These are phyloP conservation scores for Gossypium australe DNA, from an alignment of 345 rosid species.

Conservation along the genomic window DNA sequence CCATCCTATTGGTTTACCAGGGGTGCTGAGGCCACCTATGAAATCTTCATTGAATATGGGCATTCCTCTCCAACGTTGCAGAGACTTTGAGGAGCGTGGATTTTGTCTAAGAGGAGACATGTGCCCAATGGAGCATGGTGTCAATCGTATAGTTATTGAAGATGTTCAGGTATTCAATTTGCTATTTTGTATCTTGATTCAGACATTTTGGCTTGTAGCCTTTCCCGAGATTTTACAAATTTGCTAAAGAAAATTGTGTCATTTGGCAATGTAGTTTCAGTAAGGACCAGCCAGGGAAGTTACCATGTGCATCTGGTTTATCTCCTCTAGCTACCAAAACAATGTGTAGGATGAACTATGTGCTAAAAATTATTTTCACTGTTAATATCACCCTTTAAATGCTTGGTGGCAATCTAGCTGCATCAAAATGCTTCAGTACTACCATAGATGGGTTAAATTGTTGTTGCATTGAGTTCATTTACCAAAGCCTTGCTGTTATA, in stretches of 20 bases:
- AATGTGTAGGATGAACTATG: not conserved
- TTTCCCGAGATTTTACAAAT: not conserved
- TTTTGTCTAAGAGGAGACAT: constrained; percentile 98
- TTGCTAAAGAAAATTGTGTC: not conserved
- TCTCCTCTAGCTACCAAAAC: not conserved
- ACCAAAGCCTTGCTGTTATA: not conserved
- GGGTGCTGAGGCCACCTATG: constrained; percentile 58
- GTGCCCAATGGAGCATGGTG: constrained; percentile 99
- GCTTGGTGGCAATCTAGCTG: not conserved
- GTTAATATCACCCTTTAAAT: not conserved
- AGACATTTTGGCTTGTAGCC: not conserved
- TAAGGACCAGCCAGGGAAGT: not conserved
- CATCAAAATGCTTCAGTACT: not conserved
- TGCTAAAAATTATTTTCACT: not conserved
- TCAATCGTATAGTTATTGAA: constrained; percentile 93
- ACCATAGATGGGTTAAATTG: not conserved
- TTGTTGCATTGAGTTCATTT: not conserved
- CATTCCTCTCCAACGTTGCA: constrained; percentile 77
- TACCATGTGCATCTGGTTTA: not conserved
- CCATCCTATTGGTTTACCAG: constrained; percentile 66
- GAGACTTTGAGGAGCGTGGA: constrained; percentile 99
- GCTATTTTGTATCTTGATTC: not conserved
- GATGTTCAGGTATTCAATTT: constrained; percentile 78
- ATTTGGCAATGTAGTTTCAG: not conserved
- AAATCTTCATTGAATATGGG: constrained; percentile 59